Conservation (phyloP, 1,284 basidiomycete genomes). For the Tetrapyrgos nigripes region DNA sequence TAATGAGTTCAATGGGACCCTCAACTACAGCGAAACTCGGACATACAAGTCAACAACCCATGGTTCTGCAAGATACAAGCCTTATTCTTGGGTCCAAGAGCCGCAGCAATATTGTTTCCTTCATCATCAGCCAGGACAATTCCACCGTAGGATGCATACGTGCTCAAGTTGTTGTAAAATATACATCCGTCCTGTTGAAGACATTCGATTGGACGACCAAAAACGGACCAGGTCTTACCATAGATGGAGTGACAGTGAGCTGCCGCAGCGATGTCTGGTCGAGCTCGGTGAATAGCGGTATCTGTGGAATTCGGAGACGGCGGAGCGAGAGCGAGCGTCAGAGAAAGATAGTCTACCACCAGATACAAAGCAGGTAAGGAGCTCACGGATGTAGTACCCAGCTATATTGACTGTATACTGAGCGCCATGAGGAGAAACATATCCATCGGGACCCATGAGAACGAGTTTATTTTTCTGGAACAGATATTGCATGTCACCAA, state of each 20-base stretch:
- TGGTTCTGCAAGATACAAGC: slow-evolving; percentile 57
- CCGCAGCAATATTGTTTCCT: slow-evolving; percentile 57
- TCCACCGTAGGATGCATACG: slow-evolving; percentile 57
- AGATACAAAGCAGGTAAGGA: no score
- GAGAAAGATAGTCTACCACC: no score
- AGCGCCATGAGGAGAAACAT: slow-evolving; percentile 29
- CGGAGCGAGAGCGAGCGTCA: no score
- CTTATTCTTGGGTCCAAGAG: slow-evolving; percentile 51
- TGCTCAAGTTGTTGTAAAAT: slow-evolving; percentile 46
- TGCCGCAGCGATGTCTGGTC: slow-evolving; percentile 66
- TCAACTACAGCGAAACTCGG: background rate
- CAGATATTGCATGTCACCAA: background rate
- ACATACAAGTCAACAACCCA: slow-evolving; percentile 48
- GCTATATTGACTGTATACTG: slow-evolving; percentile 33
- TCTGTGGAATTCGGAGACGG: slow-evolving; percentile 36
- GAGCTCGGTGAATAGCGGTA: slow-evolving; percentile 61
- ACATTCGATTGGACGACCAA: slow-evolving; percentile 61
- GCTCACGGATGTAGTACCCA: slow-evolving; percentile 30
- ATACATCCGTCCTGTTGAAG: slow-evolving; percentile 56
- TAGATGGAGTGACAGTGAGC: slow-evolving; percentile 69
- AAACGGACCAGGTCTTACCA: slow-evolving; percentile 66
- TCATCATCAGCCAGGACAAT: slow-evolving; percentile 66
- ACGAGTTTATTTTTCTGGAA: slow-evolving; percentile 31
- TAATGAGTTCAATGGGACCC: background rate
- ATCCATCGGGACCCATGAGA: slow-evolving; percentile 29